Evolutionary conservation across 2,329 filamentous ascomycete genomes (phyloP), one percentile per base, ranked within the genome.

Genomic region (Alternaria gansuensis): DNA sequence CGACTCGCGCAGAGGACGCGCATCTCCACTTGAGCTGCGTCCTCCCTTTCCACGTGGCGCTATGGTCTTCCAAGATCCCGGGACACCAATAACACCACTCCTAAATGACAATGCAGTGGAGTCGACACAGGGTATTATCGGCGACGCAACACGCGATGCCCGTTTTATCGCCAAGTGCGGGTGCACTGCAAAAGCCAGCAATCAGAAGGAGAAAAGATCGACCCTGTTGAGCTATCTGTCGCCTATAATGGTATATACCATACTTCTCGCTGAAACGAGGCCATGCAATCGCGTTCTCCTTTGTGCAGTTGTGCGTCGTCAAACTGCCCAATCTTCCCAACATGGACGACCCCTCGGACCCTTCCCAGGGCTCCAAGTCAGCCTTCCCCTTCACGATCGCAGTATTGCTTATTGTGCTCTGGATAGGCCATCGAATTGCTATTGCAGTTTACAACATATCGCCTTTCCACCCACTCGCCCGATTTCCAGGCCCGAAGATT

Each of bases 401-500:
- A 7, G 23, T 49, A 13, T 69, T 59, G 62, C 53, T 69, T 10
- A n/a, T 55, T 9, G 51, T 48, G 33, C 45, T 66, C 24, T 71
- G 68, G 68, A 39, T 68, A 36, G 60, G 57, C 21, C 69, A 69
- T 43, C 59, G 61, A 3, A 49, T 67, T 11, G 57, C 60, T 5
- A 60, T 66, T 41, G 64, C 65, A 11, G 29, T 67, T 5, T 71
- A 71, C 59, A 71, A 71, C 36, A 62, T 71, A 51, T 69, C 68
- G 29, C 67, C 68, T 2, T 58, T 68, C 31, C 68, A 70, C 31
- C 67, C 68, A 10, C 58, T 74, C 9, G 54, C 70, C 14, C 59
- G 51, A 3, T 72, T 74, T 39, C 71, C 71, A 39, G 71, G 71
- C 3, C 70, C 71, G 5, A 72, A 72, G 51, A 63, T 74, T n/a